Evolutionary conservation across 2,329 filamentous ascomycete genomes (phyloP).

Genomic region (Penicillium sclerotigenum): DNA sequence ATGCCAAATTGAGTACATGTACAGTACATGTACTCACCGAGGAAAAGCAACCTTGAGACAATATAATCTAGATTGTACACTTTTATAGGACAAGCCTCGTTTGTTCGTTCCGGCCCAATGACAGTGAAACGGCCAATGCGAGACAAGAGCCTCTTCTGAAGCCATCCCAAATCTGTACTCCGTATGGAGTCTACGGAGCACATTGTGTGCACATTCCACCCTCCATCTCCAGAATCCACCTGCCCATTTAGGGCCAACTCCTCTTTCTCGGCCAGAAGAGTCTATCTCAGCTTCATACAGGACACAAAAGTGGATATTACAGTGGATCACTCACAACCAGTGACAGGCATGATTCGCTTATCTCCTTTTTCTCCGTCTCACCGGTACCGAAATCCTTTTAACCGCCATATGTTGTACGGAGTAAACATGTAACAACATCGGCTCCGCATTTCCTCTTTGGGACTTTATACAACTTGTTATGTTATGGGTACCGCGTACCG

Average conservation of each 20-base stretch:
- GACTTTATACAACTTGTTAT: neutral
- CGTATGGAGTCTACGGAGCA: neutral
- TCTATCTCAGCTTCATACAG: slow-evolving; percentile 19
- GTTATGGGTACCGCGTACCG: neutral
- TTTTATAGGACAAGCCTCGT: neutral
- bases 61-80: neutral
- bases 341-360: slow-evolving; percentile 13
- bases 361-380: slow-evolving; percentile 7
- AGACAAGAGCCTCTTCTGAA: neutral
- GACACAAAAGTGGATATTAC: neutral
- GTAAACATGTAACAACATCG: neutral
- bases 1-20: neutral
- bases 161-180: neutral
- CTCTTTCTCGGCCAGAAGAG: slow-evolving; percentile 1
- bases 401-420: neutral
- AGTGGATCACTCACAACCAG: slow-evolving; percentile 12
- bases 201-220: neutral
- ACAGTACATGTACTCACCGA: neutral
- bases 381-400: slow-evolving; percentile 15
- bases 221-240: slow-evolving; percentile 6
- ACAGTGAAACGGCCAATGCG: neutral
- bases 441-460: slow-evolving; percentile 4
- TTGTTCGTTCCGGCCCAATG: neutral
- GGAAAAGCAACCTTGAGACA: neutral
- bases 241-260: slow-evolving; percentile 6